Percentiles rank a stretch among this genome's conserved stretches.
Conservation (phyloP, 768 basidiomycete genomes). For the Russula griseocarnosa region DNA sequence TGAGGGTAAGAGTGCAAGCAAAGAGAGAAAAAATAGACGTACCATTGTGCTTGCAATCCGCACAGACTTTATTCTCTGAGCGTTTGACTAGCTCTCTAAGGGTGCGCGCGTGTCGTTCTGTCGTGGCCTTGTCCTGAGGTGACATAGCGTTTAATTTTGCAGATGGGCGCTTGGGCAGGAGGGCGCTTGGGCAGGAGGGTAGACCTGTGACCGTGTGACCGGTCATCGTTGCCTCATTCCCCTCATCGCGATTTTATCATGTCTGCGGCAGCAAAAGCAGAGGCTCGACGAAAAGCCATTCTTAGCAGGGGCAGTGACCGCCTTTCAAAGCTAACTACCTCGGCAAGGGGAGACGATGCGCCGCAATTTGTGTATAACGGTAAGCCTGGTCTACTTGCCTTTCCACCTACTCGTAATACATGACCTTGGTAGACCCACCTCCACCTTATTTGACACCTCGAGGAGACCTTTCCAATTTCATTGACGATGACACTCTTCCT, state of each 20-base stretch:
- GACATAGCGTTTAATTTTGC: constrained; percentile 35
- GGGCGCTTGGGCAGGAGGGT: neutral
- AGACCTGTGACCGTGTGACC: constrained; percentile 6
- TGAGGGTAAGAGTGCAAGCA: neutral
- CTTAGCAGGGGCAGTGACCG: constrained; percentile 67
- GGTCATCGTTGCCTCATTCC: neutral
- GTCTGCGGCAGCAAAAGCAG: constrained; percentile 61
- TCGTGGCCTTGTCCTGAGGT: constrained; percentile 79
- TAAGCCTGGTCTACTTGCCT: constrained; percentile 30
- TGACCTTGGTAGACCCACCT: constrained; percentile 38
- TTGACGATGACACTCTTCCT: constrained; percentile 39
- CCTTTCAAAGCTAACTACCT: constrained; percentile 73
- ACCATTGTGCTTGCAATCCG: constrained; percentile 97
- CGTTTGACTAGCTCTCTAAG: constrained; percentile 84
- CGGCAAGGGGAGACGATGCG: constrained; percentile 66
- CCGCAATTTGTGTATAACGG: constrained; percentile 52
- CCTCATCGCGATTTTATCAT: constrained; percentile 23
- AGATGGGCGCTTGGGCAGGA: neutral
- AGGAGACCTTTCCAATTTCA: constrained; percentile 35
- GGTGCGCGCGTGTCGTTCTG: constrained; percentile 70
- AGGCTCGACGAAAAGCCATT: constrained; percentile 75
- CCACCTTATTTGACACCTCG: constrained; percentile 36
- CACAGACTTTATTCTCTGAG: constrained; percentile 91
- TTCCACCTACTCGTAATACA: neutral
- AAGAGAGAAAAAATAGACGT: constrained; percentile 31